phyloP scores from a whole-genome alignment of 495 filamentous ascomycete genomes.

The Aspergillus avenaceus region DNA sequence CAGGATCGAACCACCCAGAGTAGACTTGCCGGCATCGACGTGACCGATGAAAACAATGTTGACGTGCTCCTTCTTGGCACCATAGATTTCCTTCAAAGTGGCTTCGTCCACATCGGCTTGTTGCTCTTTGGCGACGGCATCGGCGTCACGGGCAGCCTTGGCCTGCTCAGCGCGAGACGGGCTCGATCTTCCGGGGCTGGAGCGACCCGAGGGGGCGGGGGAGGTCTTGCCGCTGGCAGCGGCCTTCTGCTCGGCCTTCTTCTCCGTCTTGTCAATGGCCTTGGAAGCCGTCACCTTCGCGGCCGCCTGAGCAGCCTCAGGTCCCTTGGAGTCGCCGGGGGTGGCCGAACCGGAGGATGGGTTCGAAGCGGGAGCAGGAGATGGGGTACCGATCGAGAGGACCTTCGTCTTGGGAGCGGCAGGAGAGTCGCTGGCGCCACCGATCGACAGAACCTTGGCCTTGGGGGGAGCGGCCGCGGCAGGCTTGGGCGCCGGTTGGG shows the following conservation, averaged over 20 bases:
- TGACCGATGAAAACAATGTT: slow-evolving; percentile 98
- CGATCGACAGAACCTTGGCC: slow-evolving; percentile 68
- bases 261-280: slow-evolving; percentile 74
- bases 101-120: slow-evolving; percentile 86
- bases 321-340: slow-evolving; percentile 52
- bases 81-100: slow-evolving; percentile 90
- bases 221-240: slow-evolving; percentile 66
- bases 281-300: slow-evolving; percentile 75
- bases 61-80: slow-evolving; percentile 83
- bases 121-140: slow-evolving; percentile 85
- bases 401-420: slow-evolving; percentile 61
- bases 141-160: slow-evolving; percentile 62
- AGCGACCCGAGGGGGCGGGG: slow-evolving; percentile 72
- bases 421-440: slow-evolving; percentile 41
- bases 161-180: slow-evolving; percentile 44
- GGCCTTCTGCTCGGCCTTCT: slow-evolving; percentile 44
- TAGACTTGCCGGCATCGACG: slow-evolving; percentile 96
- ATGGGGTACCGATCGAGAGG: slow-evolving; percentile 57
- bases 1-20: slow-evolving; percentile 86
- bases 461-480: slow-evolving; percentile 52
- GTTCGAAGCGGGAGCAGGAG: slow-evolving; percentile 23
- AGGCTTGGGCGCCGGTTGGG: slow-evolving; percentile 29
- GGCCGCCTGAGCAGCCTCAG: slow-evolving; percentile 48
- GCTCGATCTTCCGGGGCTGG: slow-evolving; percentile 58
- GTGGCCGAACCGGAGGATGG: slow-evolving; percentile 40